Base-by-base conservation (phyloP, 2,329 filamentous ascomycete species). In the Exophiala mesophila region DNA sequence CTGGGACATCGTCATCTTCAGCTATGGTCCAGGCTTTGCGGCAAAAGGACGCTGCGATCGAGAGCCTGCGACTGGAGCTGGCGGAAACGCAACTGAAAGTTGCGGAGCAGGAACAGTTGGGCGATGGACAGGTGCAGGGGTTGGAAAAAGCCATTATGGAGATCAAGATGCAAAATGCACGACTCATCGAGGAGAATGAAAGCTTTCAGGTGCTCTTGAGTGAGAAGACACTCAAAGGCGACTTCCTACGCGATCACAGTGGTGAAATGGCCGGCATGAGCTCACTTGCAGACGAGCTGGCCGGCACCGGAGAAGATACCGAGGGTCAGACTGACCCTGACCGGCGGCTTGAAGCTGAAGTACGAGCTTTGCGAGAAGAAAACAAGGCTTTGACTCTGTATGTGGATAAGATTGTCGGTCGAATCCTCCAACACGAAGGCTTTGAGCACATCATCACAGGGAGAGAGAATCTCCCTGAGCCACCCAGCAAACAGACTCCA, bases 331-430 rank as follows among this genome's bases (percentile, higher is more conserved):
- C 70, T 52, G 77, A 80, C 41, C 68, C 67, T 34, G 74, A 78
- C 53, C 82, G 82, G 56, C 80, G 79, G 39, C 72, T 92, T 9
- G 89, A 96, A 61, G 67, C 73, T 8, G 90, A 97, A 57, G 66
- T 92, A 54, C 88, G 85, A 64, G 74, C 78, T 6, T 71, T 87
- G 56, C 90, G 86, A 68, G 90, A 95, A 62, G 83, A 95, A 70
- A 97, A 98, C 73, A 97, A 97, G 71, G 92, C 92, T 20, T 73
- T 98, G 56, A 94, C 88, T 17, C 73, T 97, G 53, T 98, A 98
- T 70, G 96, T 98, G 72, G 95, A 97, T 77, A 94, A 92, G 70
- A 97, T 98, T 63, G 95, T 98, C 62, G 92, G 92, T 63, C 85
- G 92, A 43, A 78, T 98, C 32, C 76, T 98, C 49, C 85, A 94